Evolutionary conservation across 805 yeast genomes (phyloP), one percentile per base, ranked within the genome.

Genomic region (Yamadazyma ubonensis): DNA sequence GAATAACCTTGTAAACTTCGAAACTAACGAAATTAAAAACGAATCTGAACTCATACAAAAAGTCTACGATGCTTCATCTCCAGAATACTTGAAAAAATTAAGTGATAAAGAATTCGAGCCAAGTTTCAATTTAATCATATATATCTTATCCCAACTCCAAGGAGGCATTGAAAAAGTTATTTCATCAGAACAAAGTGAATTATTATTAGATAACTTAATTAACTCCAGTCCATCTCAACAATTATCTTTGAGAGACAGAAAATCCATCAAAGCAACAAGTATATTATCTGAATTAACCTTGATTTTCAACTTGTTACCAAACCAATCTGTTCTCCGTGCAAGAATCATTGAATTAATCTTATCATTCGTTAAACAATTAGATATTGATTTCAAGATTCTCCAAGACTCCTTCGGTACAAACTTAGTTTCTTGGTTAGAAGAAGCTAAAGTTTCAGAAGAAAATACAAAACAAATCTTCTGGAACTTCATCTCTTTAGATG

Each of bases 71-170:
- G 54, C 54, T n/a, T 54, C 70, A 19, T 49, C 52, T 11, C 52
- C 59, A 29, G 56, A 53, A n/a, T 50, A 41, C 15, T 58, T 70
- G 45, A 50, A 54, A 22, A 55, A 59, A 40, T 63, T 70, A 49
- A 54, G 61, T 35, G 73, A 70, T 54, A 67, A 60, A 44, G 74
- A 68, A 41, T 70, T 70, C 39, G 75, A 70, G 54, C 67, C 73
- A 17, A 56, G 72, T n/a, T 65, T 67, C 56, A 65, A 69, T 49
- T 59, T 70, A 50, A 53, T 65, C 42, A 52, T 61, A 22, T 63
- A 66, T 49, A 57, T 70, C 30, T 54, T 65, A 39, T 48, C 49
- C 18, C 58, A 63, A 43, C 57, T 67, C 28, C 52, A 61, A 39
- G 56, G 51, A n/a, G 45, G 51, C 25, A 46, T 53, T 27, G 59